Base-by-base conservation (phyloP, 495 filamentous ascomycete species). In the Recurvomyces mirabilis region DNA sequence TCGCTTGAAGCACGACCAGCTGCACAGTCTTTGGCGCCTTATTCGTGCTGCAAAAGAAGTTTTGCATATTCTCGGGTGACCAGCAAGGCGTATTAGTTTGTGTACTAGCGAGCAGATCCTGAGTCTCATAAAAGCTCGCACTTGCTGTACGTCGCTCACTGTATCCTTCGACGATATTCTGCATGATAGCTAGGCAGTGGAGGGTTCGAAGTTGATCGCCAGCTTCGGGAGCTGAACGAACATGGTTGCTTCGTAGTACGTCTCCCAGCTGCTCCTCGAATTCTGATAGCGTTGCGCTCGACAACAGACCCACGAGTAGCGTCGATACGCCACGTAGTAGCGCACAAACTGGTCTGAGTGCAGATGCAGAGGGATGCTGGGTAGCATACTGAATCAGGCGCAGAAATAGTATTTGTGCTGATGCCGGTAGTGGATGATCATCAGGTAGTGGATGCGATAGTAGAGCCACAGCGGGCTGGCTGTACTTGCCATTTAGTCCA, bases 21-120 rank as follows among this genome's bases (percentile, higher is more conserved):
- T 77, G 68, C 12, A 78, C 51, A 1, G 71, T 79, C 43, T 78
- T 79, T 9, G 61, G 37, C 1, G 65, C 70, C 9, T 69, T 72
- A 1, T 14, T 21, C 15, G 42, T 37, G 11, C 17, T 41, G 2
- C 6, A 4, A 25, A 58, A 58, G 40, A 41, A 54, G 17, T 48
- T 34, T 14, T 29, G 40, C 35, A 46, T 47, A 7, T 19, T 37
- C 5, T 22, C 36, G 17, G 51, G 26, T 4, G 19, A 19, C 47
- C 51, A 50, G 13, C 11, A 22, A 4, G 38, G 7, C 1, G 42
- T 1, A 3, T n/a, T 36, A 0, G 32, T 21, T 15, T 37, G 40
- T 1, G 47, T 47, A 18, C 51, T 50, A 4, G 41, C 34, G 1
- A 50, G 42, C 2, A 54, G 42, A 9, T 50, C 51, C 24, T 54